Conservation (phyloP, 1,139 yeast genomes). For the Pichia sp. region DNA sequence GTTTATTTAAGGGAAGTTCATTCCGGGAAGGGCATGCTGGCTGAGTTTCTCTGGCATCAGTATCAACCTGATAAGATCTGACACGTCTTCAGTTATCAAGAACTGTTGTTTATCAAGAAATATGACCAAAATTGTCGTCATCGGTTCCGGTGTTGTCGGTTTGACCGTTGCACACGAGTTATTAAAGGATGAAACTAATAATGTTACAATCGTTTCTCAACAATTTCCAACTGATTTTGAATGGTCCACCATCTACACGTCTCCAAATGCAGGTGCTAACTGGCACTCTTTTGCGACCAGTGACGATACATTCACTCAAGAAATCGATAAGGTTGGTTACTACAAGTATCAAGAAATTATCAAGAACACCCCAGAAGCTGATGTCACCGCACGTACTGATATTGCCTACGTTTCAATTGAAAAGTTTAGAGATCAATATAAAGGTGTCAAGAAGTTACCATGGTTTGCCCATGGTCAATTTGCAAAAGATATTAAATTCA, state of each 20-base stretch:
- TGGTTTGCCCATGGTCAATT: slow-evolving; percentile 45
- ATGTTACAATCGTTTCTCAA: slow-evolving; percentile 51
- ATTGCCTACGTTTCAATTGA: slow-evolving; percentile 34
- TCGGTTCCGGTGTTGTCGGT: slow-evolving; percentile 60
- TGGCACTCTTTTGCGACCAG: slow-evolving; percentile 48
- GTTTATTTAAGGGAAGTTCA: too few species aligned
- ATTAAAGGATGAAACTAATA: slow-evolving; percentile 39
- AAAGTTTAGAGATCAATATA: slow-evolving; percentile 20
- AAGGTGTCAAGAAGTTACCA: slow-evolving; percentile 35
- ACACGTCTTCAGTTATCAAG: too few species aligned
- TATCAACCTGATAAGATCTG: too few species aligned
- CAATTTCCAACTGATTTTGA: slow-evolving; percentile 55
- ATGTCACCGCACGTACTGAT: slow-evolving; percentile 40
- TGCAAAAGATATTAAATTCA: slow-evolving; percentile 28
- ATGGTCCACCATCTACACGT: slow-evolving; percentile 46
- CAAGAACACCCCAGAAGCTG: slow-evolving; percentile 44
- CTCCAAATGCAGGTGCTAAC: slow-evolving; percentile 84
- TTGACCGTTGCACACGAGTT: slow-evolving; percentile 56
- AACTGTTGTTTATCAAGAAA: too few species aligned
- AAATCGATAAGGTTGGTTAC: slow-evolving; percentile 44
- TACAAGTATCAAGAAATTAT: slow-evolving; percentile 41
- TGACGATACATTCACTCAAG: slow-evolving; percentile 37
- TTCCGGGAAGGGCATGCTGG: too few species aligned
- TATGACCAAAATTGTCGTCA: slow-evolving; percentile 22
- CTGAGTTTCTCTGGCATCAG: too few species aligned